Base-by-base conservation (phyloP, 129 eudicot species). In the Chrysanthemum lavandulifolium region DNA sequence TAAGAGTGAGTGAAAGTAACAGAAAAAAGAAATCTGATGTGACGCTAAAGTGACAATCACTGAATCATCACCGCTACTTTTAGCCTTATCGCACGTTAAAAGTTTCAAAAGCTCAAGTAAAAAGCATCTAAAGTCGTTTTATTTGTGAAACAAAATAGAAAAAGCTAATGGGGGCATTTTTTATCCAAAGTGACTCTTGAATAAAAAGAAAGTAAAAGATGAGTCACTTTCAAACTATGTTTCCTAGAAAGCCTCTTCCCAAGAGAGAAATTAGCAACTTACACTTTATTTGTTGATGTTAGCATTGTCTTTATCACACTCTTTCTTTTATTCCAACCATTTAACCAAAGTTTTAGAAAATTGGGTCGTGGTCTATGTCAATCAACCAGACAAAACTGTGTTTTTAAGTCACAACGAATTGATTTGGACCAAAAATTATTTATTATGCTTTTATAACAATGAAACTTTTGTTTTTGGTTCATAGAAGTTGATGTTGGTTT, bases 161-260 rank as follows among this genome's bases (percentile, higher is more conserved):
- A 14, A 45, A 3, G 49, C 60, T 72, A 21, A 47, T 59, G 58
- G 59, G 76, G 48, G 65, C 55, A 65, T 40, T 43, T 43, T 61
- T 29, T 15, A 61, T 76, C 1, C 59, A 70, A 62, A 77, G 67
- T 70, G 51, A 54, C 67, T 76, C 71, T 70, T 25, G 1, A 61
- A 77, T 13, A 72, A 62, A 65, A 70, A 77, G 66, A 62, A 77
- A 77, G 76, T 63, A 58, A 70, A 77, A 60, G 49, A 77, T 15
- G 18, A 31, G 76, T 77, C 76, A 55, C 16, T 77, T 61, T 77
- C 66, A 77, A 69, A 51, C 76, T 62, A 45, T 77, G 66, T 70
- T 77, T 77, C 72, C 81, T 62, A 36, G 71, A 62, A 77, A 77
- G 81, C 58, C 57, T 61, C 81, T 70, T 70, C 72, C 65, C 81